phyloP scores from a whole-genome alignment of 106 monocot genomes.

The Alisma plantagoaquatica region DNA sequence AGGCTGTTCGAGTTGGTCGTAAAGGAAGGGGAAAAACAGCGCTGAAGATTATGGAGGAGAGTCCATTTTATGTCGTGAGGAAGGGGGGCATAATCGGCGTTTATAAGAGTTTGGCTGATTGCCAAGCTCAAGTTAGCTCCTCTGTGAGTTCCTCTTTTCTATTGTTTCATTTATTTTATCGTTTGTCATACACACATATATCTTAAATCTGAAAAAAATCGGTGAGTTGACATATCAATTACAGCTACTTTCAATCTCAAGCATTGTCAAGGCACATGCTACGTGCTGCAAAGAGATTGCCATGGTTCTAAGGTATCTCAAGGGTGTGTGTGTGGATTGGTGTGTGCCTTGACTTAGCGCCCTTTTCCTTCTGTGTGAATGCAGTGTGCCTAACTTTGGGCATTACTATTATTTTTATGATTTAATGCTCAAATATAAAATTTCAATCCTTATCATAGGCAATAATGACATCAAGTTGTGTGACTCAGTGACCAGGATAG shows the following conservation, averaged over 20 bases:
- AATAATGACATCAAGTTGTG: too few relatives aligned
- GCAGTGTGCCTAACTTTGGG: too few relatives aligned
- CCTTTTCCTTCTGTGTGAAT: too few relatives aligned
- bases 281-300: not conserved
- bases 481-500: too few relatives aligned
- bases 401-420: too few relatives aligned
- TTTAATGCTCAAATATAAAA: too few relatives aligned
- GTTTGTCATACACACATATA: not conserved
- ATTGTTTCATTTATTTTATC: not conserved
- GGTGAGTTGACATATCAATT: too few relatives aligned
- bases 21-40: constrained; percentile 1
- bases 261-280: not conserved
- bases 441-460: too few relatives aligned
- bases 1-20: too few relatives aligned
- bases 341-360: not conserved
- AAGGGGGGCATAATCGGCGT: constrained; percentile 75
- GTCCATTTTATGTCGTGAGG: constrained; percentile 86
- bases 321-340: not conserved
- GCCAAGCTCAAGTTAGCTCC: constrained; percentile 81
- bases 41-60: constrained; percentile 13
- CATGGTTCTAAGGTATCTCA: not conserved
- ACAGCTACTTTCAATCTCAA: not conserved
- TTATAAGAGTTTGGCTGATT: constrained; percentile 73
- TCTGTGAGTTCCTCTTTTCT: constrained; percentile 43
- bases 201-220: too few relatives aligned